Percentiles rank a stretch among this genome's conserved stretches.
These are phyloP conservation scores for Pseudocercospora musae DNA, from an alignment of 2,329 filamentous ascomycete genomes.

Conservation along the genomic window DNA sequence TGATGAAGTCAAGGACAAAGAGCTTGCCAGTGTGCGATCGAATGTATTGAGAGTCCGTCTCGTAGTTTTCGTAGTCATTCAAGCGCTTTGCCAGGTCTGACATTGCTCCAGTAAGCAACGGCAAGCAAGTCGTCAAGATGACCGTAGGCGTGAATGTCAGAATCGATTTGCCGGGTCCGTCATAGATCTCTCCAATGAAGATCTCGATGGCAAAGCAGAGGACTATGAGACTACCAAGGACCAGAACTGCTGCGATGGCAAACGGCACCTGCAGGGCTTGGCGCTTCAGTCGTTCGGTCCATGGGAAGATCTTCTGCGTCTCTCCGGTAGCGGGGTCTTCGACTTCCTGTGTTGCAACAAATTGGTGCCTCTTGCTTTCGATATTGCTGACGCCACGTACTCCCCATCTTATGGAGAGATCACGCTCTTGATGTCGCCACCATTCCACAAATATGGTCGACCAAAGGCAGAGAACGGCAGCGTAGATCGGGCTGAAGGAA, in stretches of 20 bases:
- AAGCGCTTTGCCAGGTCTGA: slow-evolving; percentile 73
- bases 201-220: slow-evolving; percentile 90
- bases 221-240: slow-evolving; percentile 78
- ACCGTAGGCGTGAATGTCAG: slow-evolving; percentile 86
- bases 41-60: slow-evolving; percentile 79
- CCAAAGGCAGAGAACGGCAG: slow-evolving; percentile 77
- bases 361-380: slow-evolving; percentile 72
- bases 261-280: slow-evolving; percentile 85
- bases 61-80: slow-evolving; percentile 86
- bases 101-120: slow-evolving; percentile 71
- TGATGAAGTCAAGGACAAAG: slow-evolving; percentile 95
- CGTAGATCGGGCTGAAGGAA: slow-evolving; percentile 78
- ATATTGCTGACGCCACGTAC: slow-evolving; percentile 80
- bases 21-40: slow-evolving; percentile 86
- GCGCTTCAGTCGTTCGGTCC: slow-evolving; percentile 68
- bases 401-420: slow-evolving; percentile 83
- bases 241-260: slow-evolving; percentile 66
- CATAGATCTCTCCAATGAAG: slow-evolving; percentile 91
- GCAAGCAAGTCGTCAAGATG: slow-evolving; percentile 77
- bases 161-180: slow-evolving; percentile 80
- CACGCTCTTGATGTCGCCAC: slow-evolving; percentile 90
- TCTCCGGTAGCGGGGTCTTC: slow-evolving; percentile 82
- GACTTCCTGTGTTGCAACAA: slow-evolving; percentile 71
- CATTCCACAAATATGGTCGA: slow-evolving; percentile 87
- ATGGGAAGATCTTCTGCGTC: slow-evolving; percentile 70